Conservation (phyloP, 805 yeast species). For the Saccharomycopsis babjevae region DNA sequence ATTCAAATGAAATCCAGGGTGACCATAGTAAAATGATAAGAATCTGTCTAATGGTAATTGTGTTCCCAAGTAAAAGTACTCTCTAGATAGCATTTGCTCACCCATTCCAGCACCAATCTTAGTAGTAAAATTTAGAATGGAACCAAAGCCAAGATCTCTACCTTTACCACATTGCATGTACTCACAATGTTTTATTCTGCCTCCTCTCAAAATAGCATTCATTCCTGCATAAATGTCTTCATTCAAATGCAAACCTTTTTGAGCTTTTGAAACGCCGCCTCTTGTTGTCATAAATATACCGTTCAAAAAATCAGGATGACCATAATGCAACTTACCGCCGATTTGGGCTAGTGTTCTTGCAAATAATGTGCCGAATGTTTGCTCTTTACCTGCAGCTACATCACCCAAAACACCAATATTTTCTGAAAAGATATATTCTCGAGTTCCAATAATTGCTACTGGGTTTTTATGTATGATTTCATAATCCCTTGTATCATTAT, state of each 20-base stretch:
- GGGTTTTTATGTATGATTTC: constrained; percentile 38
- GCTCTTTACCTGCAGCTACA: constrained; percentile 83
- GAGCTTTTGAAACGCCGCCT: constrained; percentile 83
- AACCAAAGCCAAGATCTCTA: constrained; percentile 75
- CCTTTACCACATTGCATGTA: constrained; percentile 84
- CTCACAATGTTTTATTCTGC: constrained; percentile 76
- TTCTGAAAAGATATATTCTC: constrained; percentile 78
- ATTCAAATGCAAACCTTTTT: constrained; percentile 70
- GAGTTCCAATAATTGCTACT: constrained; percentile 74
- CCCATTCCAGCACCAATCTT: constrained; percentile 91
- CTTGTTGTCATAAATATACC: constrained; percentile 70
- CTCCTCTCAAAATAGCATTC: constrained; percentile 69
- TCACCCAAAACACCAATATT: constrained; percentile 76
- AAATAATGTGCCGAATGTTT: constrained; percentile 76
- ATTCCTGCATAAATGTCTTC: constrained; percentile 86
- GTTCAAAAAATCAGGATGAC: constrained; percentile 78
- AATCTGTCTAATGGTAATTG: constrained; percentile 71
- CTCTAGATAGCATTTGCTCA: constrained; percentile 75
- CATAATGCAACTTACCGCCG: constrained; percentile 79
- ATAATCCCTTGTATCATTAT: constrained; percentile 24
- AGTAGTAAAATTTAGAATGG: constrained; percentile 71
- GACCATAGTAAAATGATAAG: constrained; percentile 73
- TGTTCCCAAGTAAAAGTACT: constrained; percentile 68
- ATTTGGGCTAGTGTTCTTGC: constrained; percentile 74
- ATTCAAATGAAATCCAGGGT: constrained; percentile 78